Evolutionary conservation across 208 protist species (phyloP).

Genomic region (Lotmaria passim): DNA sequence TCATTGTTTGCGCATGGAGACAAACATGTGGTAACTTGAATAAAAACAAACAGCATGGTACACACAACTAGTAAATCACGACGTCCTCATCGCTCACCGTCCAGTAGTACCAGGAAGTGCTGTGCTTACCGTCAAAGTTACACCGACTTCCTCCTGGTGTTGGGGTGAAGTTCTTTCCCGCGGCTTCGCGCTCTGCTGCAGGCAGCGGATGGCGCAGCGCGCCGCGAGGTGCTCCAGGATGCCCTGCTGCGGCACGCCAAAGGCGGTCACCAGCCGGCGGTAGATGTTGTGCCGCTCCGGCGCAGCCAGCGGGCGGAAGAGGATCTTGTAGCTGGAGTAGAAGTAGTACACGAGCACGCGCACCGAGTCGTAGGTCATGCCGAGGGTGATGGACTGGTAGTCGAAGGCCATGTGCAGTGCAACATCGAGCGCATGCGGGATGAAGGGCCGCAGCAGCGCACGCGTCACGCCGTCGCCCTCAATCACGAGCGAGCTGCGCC

Average conservation of each 20-base stretch:
- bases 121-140: no score
- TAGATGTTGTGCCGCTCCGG: conserved; percentile 79
- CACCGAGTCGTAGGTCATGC: conserved; percentile 76
- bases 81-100: no score
- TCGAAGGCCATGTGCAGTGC: conserved; percentile 48
- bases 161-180: no score
- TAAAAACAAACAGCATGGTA: no score
- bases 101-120: no score
- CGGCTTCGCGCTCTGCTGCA: conserved; percentile 41
- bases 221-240: conserved; percentile 76
- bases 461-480: conserved; percentile 21
- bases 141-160: no score
- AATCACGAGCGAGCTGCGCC: conserved; percentile 4
- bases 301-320: conserved; percentile 73
- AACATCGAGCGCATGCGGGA: conserved; percentile 11
- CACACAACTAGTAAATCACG: no score
- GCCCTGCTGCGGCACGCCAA: conserved; percentile 69
- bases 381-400: conserved; percentile 56
- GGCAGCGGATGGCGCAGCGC: conserved; percentile 72
- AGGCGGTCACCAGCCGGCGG: conserved; percentile 59
- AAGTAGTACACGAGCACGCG: conserved; percentile 81
- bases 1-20: no score
- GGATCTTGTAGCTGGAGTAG: conserved; percentile 69
- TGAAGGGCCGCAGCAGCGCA: conserved; percentile 4
- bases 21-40: no score